Evolutionary conservation across 768 basidiomycete species (phyloP).

Genomic region (Phanerodontia chrysosporium): DNA sequence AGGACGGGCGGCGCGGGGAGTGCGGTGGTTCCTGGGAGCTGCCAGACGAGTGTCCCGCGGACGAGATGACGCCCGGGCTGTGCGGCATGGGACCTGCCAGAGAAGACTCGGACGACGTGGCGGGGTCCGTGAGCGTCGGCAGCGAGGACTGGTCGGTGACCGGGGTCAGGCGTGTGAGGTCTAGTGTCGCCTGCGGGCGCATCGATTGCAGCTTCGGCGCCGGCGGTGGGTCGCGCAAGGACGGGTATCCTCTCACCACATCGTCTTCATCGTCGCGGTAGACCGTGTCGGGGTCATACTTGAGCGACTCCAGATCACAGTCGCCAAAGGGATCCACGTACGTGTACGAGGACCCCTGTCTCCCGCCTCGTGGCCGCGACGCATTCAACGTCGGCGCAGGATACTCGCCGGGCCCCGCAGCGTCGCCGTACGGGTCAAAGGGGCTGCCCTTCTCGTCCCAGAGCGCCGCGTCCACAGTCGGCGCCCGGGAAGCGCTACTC

Average conservation of each 20-base stretch:
- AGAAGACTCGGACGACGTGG: slow-evolving; percentile 17
- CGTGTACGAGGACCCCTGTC: slow-evolving; percentile 14
- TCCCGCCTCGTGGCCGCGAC: slow-evolving; percentile 16
- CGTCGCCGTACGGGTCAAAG: slow-evolving; percentile 46
- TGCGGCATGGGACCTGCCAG: neutral
- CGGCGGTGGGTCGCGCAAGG: slow-evolving; percentile 22
- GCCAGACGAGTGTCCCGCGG: slow-evolving; percentile 27
- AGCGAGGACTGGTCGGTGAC: slow-evolving; percentile 21
- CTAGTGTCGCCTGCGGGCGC: slow-evolving; percentile 11
- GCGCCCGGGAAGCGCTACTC: slow-evolving; percentile 37
- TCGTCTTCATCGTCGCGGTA: slow-evolving; percentile 18
- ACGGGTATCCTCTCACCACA: slow-evolving; percentile 4
- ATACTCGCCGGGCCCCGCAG: slow-evolving; percentile 30
- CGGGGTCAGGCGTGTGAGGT: slow-evolving; percentile 22
- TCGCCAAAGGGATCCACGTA: slow-evolving; percentile 26
- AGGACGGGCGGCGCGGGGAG: slow-evolving; percentile 32
- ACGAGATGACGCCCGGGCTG: slow-evolving; percentile 6
- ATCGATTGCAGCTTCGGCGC: slow-evolving; percentile 15
- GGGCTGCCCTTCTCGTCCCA: slow-evolving; percentile 34
- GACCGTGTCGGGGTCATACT: slow-evolving; percentile 13
- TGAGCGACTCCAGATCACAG: slow-evolving; percentile 20
- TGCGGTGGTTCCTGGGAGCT: slow-evolving; percentile 23
- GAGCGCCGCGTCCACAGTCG: neutral
- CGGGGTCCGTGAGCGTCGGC: slow-evolving; percentile 20
- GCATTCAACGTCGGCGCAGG: slow-evolving; percentile 7